phyloP scores from a whole-genome alignment of 495 filamentous ascomycete genomes.

The Apodospora peruviana region DNA sequence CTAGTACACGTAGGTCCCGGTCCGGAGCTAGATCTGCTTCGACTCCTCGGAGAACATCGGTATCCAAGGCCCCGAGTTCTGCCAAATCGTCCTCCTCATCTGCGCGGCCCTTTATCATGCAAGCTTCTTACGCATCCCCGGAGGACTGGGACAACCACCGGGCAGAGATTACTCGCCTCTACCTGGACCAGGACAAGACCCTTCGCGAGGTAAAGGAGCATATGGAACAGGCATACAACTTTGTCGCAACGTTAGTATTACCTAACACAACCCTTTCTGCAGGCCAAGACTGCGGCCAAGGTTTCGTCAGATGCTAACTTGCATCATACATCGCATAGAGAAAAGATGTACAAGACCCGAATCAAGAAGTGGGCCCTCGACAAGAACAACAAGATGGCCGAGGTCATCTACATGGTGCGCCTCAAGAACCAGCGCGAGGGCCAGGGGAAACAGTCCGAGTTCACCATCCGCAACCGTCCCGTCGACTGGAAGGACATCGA shows the following conservation, averaged over 20 bases:
- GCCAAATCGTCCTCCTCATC: not conserved
- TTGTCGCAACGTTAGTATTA: constrained; percentile 33
- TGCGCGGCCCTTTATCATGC: not conserved
- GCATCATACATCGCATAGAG: constrained; percentile 14
- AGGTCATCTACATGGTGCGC: constrained; percentile 30
- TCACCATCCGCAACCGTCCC: constrained; percentile 26
- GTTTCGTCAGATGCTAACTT: not conserved
- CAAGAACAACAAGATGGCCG: constrained; percentile 37
- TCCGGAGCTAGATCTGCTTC: not conserved
- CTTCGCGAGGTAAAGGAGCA: constrained; percentile 35
- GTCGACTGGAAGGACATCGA: constrained; percentile 30
- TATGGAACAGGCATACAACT: constrained; percentile 33
- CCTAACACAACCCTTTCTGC: not conserved
- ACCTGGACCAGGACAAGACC: constrained; percentile 34
- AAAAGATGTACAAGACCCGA: constrained; percentile 40
- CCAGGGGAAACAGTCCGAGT: constrained; percentile 25
- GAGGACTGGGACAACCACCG: constrained; percentile 18
- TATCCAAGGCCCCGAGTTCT: not conserved
- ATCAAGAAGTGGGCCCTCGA: constrained; percentile 40
- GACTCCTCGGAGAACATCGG: not conserved
- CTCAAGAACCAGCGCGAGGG: constrained; percentile 27
- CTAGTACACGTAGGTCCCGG: not conserved
- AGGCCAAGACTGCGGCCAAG: not conserved
- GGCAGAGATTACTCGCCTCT: constrained; percentile 20
- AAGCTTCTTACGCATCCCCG: not conserved